Percentiles rank a stretch among this genome's conserved stretches.
Evolutionary conservation across 345 rosid species (phyloP).

Genomic region (Nephelium lappaceum): DNA sequence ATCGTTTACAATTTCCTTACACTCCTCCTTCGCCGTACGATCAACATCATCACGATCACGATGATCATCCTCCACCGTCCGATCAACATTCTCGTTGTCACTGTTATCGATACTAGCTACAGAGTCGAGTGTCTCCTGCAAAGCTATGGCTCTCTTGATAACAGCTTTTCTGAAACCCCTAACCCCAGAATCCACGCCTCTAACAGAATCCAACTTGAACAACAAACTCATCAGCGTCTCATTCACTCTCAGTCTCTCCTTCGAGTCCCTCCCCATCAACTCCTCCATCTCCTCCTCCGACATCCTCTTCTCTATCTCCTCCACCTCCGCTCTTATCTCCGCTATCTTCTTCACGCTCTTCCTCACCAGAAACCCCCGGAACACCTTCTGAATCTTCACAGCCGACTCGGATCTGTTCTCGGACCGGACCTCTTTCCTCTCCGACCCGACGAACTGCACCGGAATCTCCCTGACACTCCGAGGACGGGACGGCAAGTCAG

Average conservation of each 20-base stretch:
- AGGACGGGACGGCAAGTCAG: slow-evolving; percentile 24
- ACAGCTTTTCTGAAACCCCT: slow-evolving; percentile 58
- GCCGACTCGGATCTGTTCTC: slow-evolving; percentile 35
- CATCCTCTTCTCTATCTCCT: slow-evolving; percentile 48
- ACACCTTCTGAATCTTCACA: slow-evolving; percentile 55
- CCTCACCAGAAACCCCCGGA: slow-evolving; percentile 62
- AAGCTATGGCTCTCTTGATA: slow-evolving; percentile 50
- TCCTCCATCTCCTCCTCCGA: slow-evolving; percentile 32
- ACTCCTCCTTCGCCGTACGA: slow-evolving; percentile 8
- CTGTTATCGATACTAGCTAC: slow-evolving; percentile 17
- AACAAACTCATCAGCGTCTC: slow-evolving; percentile 66
- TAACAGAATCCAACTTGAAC: slow-evolving; percentile 54
- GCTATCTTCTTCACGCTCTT: slow-evolving; percentile 49
- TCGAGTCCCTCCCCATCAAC: slow-evolving; percentile 38
- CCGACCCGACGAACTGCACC: slow-evolving; percentile 45
- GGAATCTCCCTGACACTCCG: slow-evolving; percentile 52
- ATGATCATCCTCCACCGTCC: neutral
- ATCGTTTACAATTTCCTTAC: neutral
- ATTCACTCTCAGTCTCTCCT: slow-evolving; percentile 48
- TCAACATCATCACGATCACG: neutral
- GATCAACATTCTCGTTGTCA: neutral
- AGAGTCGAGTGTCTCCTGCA: slow-evolving; percentile 62
- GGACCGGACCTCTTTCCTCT: neutral
- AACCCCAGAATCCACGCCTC: slow-evolving; percentile 56
- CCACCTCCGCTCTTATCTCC: slow-evolving; percentile 41